phyloP scores from a whole-genome alignment of 495 filamentous ascomycete genomes.

The Aspergillus hancockii region DNA sequence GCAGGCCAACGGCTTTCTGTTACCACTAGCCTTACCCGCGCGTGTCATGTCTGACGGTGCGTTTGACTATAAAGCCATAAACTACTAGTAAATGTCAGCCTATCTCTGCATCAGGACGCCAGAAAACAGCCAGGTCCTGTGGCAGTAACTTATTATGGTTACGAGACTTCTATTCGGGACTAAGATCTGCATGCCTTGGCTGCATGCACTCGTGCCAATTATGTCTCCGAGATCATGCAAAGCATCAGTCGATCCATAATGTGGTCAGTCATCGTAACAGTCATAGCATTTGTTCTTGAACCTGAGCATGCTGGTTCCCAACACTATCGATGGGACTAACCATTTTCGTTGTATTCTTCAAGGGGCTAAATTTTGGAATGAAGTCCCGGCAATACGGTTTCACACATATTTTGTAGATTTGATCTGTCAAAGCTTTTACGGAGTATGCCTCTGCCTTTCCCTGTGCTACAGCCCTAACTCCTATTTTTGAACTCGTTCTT shows the following conservation, averaged over 20 bases:
- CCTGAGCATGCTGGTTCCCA: not conserved
- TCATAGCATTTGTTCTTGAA: not conserved
- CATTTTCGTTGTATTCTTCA: not conserved
- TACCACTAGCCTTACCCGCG: not conserved
- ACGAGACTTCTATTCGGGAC: not conserved
- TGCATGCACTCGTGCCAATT: not conserved
- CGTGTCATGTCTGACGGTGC: not conserved
- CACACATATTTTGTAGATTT: not conserved
- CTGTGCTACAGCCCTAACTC: not conserved
- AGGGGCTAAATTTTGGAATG: not conserved
- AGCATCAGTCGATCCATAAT: not conserved
- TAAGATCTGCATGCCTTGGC: not conserved
- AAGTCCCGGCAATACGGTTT: not conserved
- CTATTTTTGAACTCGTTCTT: not conserved
- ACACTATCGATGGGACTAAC: not conserved
- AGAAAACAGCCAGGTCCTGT: not conserved
- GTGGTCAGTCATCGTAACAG: not conserved
- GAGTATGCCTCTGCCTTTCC: not conserved
- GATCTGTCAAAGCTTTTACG: not conserved
- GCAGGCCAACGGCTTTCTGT: not conserved
- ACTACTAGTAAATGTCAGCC: not conserved
- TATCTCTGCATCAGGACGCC: not conserved
- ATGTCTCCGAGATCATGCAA: not conserved
- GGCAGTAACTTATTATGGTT: not conserved
- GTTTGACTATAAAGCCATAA: not conserved